phyloP scores from a whole-genome alignment of 192 early-diverging fungal genomes.

The Umbelopsis sp. region DNA sequence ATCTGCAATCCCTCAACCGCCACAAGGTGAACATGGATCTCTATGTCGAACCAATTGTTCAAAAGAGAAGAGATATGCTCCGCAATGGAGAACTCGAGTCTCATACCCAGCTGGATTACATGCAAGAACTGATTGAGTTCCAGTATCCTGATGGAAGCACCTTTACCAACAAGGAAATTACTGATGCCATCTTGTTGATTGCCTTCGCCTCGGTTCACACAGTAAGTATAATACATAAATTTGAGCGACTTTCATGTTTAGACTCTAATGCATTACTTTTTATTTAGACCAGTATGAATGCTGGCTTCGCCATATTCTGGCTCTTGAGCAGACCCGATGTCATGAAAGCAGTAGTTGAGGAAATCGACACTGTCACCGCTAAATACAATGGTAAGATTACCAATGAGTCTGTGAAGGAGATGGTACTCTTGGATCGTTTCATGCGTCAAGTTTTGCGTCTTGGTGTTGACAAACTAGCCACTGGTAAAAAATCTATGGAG shows the following conservation, averaged over 20 bases:
- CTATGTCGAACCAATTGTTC: not conserved
- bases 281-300: conserved; percentile 14
- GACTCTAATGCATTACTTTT: not conserved
- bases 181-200: conserved; percentile 24
- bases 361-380: conserved; percentile 25
- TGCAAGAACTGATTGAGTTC: conserved; percentile 28
- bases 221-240: not conserved
- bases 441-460: conserved; percentile 31
- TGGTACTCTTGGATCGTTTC: conserved; percentile 29
- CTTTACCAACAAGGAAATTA: conserved; percentile 18
- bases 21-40: conserved; percentile 24
- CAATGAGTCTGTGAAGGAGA: conserved; percentile 24
- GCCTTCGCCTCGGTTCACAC: conserved; percentile 37
- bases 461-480: conserved; percentile 26
- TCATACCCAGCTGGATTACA: conserved; percentile 2
- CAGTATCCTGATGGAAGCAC: conserved; percentile 21
- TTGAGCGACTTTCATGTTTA: not conserved
- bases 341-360: not conserved
- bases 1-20: conserved; percentile 10
- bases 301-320: conserved; percentile 25
- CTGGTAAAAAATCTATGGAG: conserved; percentile 25
- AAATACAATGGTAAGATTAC: conserved; percentile 11
- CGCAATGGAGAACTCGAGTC: not conserved
- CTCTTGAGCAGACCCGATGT: conserved; percentile 31
- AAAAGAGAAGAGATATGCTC: not conserved